Percentiles rank a stretch among this genome's conserved stretches.
These are phyloP conservation scores for Neonectria hederae DNA, from an alignment of 2,329 filamentous ascomycete species.

Conservation along the genomic window DNA sequence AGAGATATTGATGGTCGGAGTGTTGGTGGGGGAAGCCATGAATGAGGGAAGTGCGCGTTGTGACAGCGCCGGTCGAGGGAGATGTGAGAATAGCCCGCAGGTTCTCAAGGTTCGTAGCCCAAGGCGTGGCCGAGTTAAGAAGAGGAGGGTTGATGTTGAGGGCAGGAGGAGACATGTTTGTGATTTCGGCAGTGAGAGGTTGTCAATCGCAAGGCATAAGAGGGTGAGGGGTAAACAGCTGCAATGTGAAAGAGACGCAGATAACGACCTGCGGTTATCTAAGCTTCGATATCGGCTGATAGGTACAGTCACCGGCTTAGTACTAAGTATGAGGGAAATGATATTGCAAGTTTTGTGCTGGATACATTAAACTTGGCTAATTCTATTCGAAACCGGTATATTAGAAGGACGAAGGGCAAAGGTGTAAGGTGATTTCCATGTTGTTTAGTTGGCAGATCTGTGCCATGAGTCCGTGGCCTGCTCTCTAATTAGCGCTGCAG, in stretches of 20 bases:
- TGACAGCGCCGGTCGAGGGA: constrained; percentile 75
- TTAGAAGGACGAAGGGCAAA: too few species aligned
- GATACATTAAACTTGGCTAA: background rate
- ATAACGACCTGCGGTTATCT: background rate
- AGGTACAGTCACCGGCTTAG: background rate
- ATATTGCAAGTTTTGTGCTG: too few species aligned
- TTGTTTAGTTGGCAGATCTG: too few species aligned
- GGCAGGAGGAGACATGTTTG: constrained; percentile 32
- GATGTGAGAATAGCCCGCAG: constrained; percentile 69
- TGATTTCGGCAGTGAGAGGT: background rate
- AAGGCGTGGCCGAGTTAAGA: constrained; percentile 79
- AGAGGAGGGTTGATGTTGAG: constrained; percentile 70
- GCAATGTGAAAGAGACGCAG: background rate
- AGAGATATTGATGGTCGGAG: constrained; percentile 69
- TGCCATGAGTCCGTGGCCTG: too few species aligned
- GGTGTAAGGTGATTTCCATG: too few species aligned
- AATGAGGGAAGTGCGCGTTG: constrained; percentile 75
- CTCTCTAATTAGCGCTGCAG: too few species aligned
- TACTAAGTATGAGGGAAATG: background rate
- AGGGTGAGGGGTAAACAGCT: background rate
- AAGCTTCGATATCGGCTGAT: background rate
- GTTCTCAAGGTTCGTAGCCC: constrained; percentile 74
- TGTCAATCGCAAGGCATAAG: background rate
- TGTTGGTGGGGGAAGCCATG: constrained; percentile 71
- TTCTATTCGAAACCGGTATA: background rate